Base-by-base conservation (phyloP, 768 basidiomycete genomes). In the Tephrocybe sp. region DNA sequence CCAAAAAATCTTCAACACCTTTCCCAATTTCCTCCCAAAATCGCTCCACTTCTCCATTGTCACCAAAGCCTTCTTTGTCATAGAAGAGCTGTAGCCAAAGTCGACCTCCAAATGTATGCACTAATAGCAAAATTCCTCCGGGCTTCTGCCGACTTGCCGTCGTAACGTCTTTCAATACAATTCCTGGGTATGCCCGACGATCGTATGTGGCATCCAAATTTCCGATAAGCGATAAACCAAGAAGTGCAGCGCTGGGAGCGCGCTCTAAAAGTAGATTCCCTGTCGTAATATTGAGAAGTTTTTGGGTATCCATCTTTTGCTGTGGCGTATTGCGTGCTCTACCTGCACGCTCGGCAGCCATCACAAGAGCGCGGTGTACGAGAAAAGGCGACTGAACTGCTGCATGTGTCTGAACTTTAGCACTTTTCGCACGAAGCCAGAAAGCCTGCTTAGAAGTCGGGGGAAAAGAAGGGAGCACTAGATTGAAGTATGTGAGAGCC, bases 181-280 rank as follows among this genome's bases (percentile, higher is more conserved):
- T 54, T 13, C 50, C 47, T 12, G 73, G 71, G 65, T 75, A 85
- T 1, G 63, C 48, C 25, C 68, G 61, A 50, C 82, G 80, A 50
- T 72, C 70, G 65, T 86, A 87, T 13, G 79, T 79, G 5, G 72
- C 78, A 56, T 87, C 84, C 29, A 86, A 69, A 60, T 86, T 85
- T 5, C 85, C 85, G 29, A 86, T 75, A 56, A 86, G 72, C 11
- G 85, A 88, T 24, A 86, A 64, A 0, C 85, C 85, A 50, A 85
- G 70, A 13, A 88, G 61, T 5, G 62, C 58, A 6, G 48, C 31
- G 40, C 61, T 64, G 18, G 61, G 68, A 22, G 65, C 57, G 1
- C 68, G 61, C 3, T 46, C 49, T 24, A 46, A 45, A 30, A 55
- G 50, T 12, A 45, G 9, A 9, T 40, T 45, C 6, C 31, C 30